Evolutionary conservation across 2,329 filamentous ascomycete genomes (phyloP).

Genomic region (Verticillium klebahnii): DNA sequence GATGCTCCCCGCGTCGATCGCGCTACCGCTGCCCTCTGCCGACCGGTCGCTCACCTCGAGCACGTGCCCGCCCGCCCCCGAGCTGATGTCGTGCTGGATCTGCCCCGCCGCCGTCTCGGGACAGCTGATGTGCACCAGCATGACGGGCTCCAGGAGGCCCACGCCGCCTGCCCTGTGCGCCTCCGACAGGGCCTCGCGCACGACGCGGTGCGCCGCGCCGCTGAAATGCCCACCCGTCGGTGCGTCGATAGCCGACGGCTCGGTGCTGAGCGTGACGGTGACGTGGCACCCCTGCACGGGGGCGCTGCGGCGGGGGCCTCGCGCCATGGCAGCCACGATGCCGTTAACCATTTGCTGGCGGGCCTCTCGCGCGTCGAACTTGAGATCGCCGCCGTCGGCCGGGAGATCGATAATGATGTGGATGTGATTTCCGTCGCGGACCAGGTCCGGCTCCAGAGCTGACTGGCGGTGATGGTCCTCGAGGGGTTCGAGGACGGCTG

Average conservation of each 20-base stretch:
- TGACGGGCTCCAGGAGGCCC: conserved; percentile 84
- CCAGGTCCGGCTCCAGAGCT: conserved; percentile 19
- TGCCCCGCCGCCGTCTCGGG: conserved; percentile 76
- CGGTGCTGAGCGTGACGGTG: conserved; percentile 62
- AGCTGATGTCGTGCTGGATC: conserved; percentile 77
- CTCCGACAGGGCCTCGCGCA: conserved; percentile 63
- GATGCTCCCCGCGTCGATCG: conserved; percentile 68
- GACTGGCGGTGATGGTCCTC: conserved; percentile 31
- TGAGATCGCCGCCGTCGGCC: conserved; percentile 41
- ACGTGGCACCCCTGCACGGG: conserved; percentile 75
- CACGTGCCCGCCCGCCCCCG: conserved; percentile 67
- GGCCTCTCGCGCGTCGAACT: conserved; percentile 45
- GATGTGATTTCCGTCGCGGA: conserved; percentile 67
- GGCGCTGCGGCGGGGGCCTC: conserved; percentile 76
- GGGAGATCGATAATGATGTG: conserved; percentile 50
- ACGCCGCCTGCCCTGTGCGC: conserved; percentile 47
- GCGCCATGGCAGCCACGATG: conserved; percentile 74
- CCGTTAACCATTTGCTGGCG: conserved; percentile 68
- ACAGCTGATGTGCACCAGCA: conserved; percentile 82
- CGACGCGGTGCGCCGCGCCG: conserved; percentile 56
- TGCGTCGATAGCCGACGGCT: conserved; percentile 47
- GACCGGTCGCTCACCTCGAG: conserved; percentile 61
- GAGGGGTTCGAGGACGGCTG: conserved; percentile 61
- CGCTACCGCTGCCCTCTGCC: conserved; percentile 27
- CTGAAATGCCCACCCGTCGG: conserved; percentile 66